Base-by-base conservation (phyloP, 2,329 filamentous ascomycete species). In the Neopestalotiopsis clavispora region DNA sequence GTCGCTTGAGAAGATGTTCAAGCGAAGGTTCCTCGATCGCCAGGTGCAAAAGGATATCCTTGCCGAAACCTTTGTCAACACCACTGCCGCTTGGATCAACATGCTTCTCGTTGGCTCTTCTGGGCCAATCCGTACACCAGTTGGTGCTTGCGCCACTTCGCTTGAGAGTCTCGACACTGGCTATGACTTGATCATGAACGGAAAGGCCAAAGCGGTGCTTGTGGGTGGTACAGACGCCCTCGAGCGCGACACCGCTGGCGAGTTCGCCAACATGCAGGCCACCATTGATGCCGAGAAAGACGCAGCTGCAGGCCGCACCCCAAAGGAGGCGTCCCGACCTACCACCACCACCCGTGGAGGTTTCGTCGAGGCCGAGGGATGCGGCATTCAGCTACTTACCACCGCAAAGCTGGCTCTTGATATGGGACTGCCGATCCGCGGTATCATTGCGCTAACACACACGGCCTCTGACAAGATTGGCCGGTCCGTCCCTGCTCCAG, bases 401-500 rank as follows among this genome's bases (percentile, higher is more conserved):
- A 76, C 63, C 7, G 81, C 79, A 0, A 69, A 74, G 28, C 69
- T 81, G 2, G 81, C 80, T 2, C 66, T 82, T 1, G 74, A 78
- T 40, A 76, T 80, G 73, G 79, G 76, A 12, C 74, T 79, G 1
- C 79, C 78, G 13, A 79, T 81, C 66, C 74, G 75, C 32, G 79
- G 72, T 4, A 72, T 82, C 13, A 72, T 83, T 0, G 79, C 80
- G 0, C 67, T 73, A 12, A 74, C 76, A 0, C 71, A 73, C 30
- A 82, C 74, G 9, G 78, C 81, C 0, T 72, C 71, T 17, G 81
- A 83, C 66, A 76, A 76, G 10, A 71, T 74, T 40, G 76, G 79
- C 0, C 75, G 80, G 1, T 83, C 81, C 0, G 72, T 83, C 1
- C 81, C 81, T 1, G 80, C 81, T 0, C 81, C 81, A 0, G 80